phyloP scores from a whole-genome alignment of 1,284 basidiomycete genomes.

The Cutaneotrichosporon spelunceum region DNA sequence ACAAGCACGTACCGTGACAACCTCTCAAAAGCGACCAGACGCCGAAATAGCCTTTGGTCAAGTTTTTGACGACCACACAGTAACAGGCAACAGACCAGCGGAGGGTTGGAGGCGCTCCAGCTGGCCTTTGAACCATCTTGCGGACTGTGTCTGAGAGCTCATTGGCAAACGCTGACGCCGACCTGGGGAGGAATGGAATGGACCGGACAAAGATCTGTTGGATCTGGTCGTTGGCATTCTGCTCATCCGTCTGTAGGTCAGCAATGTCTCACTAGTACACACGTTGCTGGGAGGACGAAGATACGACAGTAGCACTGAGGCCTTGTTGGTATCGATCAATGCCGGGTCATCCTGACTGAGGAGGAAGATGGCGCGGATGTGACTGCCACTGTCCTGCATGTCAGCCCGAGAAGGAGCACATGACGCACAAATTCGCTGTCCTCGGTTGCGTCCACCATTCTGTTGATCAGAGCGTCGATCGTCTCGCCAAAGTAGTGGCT shows the following conservation, averaged over 20 bases:
- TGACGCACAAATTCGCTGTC: conserved; percentile 32
- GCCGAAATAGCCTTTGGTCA: conserved; percentile 79
- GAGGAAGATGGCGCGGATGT: conserved; percentile 43
- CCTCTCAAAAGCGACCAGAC: conserved; percentile 75
- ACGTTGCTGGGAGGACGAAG: conserved; percentile 38
- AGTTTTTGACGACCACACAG: conserved; percentile 73
- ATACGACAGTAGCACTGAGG: conserved; percentile 34
- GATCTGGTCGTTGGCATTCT: conserved; percentile 73
- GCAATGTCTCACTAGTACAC: conserved; percentile 14
- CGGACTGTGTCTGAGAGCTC: conserved; percentile 76
- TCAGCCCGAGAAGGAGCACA: not conserved
- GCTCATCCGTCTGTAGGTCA: conserved; percentile 69
- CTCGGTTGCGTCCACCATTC: conserved; percentile 69
- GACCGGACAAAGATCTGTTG: conserved; percentile 81
- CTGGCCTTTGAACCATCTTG: conserved; percentile 79
- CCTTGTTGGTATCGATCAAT: conserved; percentile 42
- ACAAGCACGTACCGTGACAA: conserved; percentile 63
- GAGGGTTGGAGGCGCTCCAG: conserved; percentile 69
- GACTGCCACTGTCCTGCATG: conserved; percentile 38
- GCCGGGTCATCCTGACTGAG: conserved; percentile 34
- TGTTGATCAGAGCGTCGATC: conserved; percentile 78
- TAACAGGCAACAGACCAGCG: conserved; percentile 90
- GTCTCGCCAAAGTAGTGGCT: conserved; percentile 52
- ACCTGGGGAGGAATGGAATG: conserved; percentile 82
- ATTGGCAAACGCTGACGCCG: conserved; percentile 77